A percentile compares a stretch with the other conserved stretches of the same genome.
These are phyloP conservation scores for Haplosporangium gracile DNA, from an alignment of 192 early-diverging fungal species.

Conservation along the genomic window DNA sequence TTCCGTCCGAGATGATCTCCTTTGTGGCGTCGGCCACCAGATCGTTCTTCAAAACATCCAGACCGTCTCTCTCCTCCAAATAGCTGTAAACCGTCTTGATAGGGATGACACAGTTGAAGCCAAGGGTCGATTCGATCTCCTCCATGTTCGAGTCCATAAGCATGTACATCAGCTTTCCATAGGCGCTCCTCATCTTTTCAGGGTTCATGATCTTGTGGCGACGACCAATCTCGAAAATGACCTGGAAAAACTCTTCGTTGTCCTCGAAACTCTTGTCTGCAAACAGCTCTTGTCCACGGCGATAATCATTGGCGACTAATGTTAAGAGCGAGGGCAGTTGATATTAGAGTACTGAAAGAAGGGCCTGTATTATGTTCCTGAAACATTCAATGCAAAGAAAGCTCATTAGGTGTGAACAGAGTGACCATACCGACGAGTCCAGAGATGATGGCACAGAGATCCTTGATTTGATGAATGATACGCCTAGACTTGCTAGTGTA, in stretches of 20 bases:
- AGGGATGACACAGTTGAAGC: constrained; percentile 82
- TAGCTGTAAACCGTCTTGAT: constrained; percentile 93
- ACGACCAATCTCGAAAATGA: constrained; percentile 77
- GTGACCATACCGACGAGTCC: constrained; percentile 79
- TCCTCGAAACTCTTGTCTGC: constrained; percentile 74
- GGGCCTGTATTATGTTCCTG: background rate
- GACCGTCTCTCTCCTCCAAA: constrained; percentile 74
- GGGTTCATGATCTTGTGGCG: constrained; percentile 95
- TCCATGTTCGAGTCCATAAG: constrained; percentile 80
- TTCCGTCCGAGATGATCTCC: constrained; percentile 79
- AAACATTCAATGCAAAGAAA: background rate
- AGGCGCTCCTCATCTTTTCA: constrained; percentile 96
- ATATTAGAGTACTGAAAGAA: background rate
- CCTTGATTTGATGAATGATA: constrained; percentile 94
- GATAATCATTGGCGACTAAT: constrained; percentile 80
- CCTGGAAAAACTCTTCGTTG: constrained; percentile 85
- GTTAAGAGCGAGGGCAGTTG: background rate
- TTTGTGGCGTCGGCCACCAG: constrained; percentile 79
- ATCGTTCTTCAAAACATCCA: constrained; percentile 84
- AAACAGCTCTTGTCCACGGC: constrained; percentile 84
- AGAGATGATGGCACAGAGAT: constrained; percentile 94
- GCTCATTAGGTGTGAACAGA: constrained; percentile 11
- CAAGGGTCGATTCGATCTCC: constrained; percentile 83
- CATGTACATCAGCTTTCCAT: constrained; percentile 97
- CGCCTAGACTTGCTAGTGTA: constrained; percentile 89